phyloP scores from a whole-genome alignment of 2,329 filamentous ascomycete species.

The Neurospora sp. region DNA sequence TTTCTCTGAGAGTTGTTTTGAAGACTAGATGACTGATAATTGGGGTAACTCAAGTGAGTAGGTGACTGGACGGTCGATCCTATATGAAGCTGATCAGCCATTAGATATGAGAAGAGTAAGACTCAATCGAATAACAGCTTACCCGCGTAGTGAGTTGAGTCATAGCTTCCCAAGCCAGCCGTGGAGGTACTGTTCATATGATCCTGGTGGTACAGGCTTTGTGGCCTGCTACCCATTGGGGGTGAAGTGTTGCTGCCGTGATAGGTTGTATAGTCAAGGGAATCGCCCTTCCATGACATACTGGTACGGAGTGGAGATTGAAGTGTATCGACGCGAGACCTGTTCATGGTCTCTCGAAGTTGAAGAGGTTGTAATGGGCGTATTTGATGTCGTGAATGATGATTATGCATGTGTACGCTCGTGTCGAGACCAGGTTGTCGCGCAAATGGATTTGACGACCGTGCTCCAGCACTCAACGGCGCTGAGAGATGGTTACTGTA shows the following conservation, averaged over 20 bases:
- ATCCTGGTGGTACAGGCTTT: conserved; percentile 41
- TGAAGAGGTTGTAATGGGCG: conserved; percentile 49
- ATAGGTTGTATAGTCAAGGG: conserved; percentile 48
- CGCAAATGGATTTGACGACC: conserved; percentile 43
- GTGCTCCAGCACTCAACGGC: conserved; percentile 36
- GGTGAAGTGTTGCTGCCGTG: conserved; percentile 36
- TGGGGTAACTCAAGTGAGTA: conserved; percentile 40
- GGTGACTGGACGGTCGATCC: conserved; percentile 39
- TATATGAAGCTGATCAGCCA: neutral
- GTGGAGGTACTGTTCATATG: conserved; percentile 32
- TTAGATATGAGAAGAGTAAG: conserved; percentile 18
- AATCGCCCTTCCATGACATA: conserved; percentile 54
- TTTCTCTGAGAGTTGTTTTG: conserved; percentile 34
- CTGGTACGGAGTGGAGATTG: conserved; percentile 50
- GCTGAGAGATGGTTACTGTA: conserved; percentile 38
- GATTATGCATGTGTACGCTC: conserved; percentile 34
- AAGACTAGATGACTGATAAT: conserved; percentile 29
- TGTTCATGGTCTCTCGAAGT: conserved; percentile 45
- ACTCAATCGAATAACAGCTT: conserved; percentile 20
- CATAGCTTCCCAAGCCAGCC: conserved; percentile 35
- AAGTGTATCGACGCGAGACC: conserved; percentile 47
- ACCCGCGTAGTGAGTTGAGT: conserved; percentile 44
- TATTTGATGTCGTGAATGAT: conserved; percentile 34
- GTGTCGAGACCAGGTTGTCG: conserved; percentile 38
- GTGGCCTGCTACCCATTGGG: conserved; percentile 35